A percentile compares a stretch with the other conserved stretches of the same genome.
These are phyloP conservation scores for Prunus campanulata DNA, from an alignment of 306 rosid genomes.

Conservation along the genomic window DNA sequence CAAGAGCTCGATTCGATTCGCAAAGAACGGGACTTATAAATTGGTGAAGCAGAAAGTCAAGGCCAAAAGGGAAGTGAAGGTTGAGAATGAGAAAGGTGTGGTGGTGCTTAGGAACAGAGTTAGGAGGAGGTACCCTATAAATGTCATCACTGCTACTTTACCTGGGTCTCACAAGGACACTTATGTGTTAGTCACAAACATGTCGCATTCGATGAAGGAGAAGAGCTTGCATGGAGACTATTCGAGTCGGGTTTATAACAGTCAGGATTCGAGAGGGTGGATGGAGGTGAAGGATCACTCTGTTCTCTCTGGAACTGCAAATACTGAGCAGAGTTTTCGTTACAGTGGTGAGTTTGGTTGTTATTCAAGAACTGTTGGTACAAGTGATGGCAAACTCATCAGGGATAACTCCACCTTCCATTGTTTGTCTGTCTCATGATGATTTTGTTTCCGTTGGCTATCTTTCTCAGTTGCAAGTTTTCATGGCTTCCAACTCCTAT, in stretches of 20 bases:
- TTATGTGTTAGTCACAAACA: slow-evolving; percentile 41
- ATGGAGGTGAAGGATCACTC: slow-evolving; percentile 69
- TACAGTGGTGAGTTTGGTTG: slow-evolving; percentile 37
- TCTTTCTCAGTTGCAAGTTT: neutral
- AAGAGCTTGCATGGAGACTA: slow-evolving; percentile 11
- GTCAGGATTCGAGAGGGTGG: slow-evolving; percentile 69
- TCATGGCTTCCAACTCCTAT: neutral
- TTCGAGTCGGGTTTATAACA: slow-evolving; percentile 23
- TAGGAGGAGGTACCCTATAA: slow-evolving; percentile 48
- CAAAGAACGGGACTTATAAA: slow-evolving; percentile 47
- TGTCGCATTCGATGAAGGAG: slow-evolving; percentile 53
- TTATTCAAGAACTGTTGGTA: slow-evolving; percentile 38
- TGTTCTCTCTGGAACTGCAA: slow-evolving; percentile 55
- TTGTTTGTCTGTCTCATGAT: slow-evolving; percentile 26
- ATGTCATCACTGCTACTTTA: slow-evolving; percentile 28
- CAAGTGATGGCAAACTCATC: slow-evolving; percentile 39
- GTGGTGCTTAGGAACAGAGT: slow-evolving; percentile 24
- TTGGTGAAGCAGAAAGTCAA: slow-evolving; percentile 49
- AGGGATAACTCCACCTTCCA: slow-evolving; percentile 31
- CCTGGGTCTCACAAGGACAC: slow-evolving; percentile 33
- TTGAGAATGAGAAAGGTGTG: slow-evolving; percentile 22
- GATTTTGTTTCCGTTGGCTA: neutral
- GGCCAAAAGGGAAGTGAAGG: slow-evolving; percentile 31
- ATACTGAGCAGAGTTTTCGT: slow-evolving; percentile 43
- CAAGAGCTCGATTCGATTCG: slow-evolving; percentile 37